phyloP scores from a whole-genome alignment of 345 rosid species.

The Eucalyptus sp. region DNA sequence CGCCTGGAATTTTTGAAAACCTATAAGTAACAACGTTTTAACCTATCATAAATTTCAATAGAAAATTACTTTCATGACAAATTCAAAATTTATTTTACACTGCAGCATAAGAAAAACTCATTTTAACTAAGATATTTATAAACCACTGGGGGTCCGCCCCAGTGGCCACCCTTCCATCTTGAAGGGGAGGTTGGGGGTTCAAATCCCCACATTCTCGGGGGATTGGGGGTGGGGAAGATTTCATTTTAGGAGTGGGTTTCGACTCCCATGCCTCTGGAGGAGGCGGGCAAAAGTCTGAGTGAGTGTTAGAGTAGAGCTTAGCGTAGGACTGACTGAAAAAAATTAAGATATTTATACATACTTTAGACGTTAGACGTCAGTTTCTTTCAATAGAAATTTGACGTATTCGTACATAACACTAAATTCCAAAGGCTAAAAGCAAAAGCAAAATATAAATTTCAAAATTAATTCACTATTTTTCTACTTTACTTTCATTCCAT shows the following conservation, averaged over 20 bases:
- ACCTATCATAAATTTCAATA: background rate
- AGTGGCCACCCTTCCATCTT: no score
- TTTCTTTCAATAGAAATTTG: background rate
- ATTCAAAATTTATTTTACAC: background rate
- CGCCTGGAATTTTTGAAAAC: background rate
- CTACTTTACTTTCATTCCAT: background rate
- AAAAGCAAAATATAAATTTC: background rate
- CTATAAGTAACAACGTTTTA: background rate
- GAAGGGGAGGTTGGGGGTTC: no score
- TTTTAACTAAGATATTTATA: background rate
- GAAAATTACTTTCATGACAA: background rate
- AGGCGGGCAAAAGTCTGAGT: no score
- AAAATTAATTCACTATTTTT: background rate
- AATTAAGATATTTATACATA: background rate
- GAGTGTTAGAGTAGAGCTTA: no score
- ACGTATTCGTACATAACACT: background rate
- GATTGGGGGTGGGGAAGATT: no score
- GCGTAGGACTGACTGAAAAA: no score
- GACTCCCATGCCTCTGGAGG: no score
- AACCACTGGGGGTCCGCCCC: no score
- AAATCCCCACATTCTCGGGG: no score
- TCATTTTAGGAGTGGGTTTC: no score
- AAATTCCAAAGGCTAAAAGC: background rate
- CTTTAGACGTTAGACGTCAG: background rate
- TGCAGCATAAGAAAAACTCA: background rate